Base-by-base conservation (phyloP, 2,329 filamentous ascomycete species). In the Clarireedia hainanense region DNA sequence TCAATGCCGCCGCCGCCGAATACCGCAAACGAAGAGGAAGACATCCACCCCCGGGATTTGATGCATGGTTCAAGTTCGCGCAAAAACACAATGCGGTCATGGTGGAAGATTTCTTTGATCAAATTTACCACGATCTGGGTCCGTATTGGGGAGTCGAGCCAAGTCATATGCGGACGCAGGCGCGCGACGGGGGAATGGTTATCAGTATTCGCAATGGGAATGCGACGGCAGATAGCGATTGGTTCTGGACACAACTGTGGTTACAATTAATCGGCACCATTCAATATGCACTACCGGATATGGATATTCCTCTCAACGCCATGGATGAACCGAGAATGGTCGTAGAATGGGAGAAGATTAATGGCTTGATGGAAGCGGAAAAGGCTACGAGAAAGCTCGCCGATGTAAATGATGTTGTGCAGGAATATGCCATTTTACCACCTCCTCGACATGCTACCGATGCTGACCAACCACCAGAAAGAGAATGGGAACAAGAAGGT, bases 261-360 rank as follows among this genome's bases (percentile, higher is more conserved):
- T 61, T 65, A 45, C 65, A 68, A 46, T 58, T 72, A 60, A 65
- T 68, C 2, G 37, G 63, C 49, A 70, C 43, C 61, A 78, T 83
- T 43, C 75, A 78, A 45, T 66, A 74, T 14, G 69, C 76, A 47
- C 67, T 86, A 20, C 83, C 83, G 2, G 82, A 86, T 61, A 78
- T 86, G 65, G 82, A 86, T 64, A 83, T 86, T 71, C 76, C 81
- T 10, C 77, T 85, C 69, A 86, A 86, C 67, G 75, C 77, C 50
- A 77, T 84, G 74, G 83, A 86, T 65, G 81, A 86, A 66, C 76
- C 83, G 12, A 74, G 83, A n/a, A 70, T 86, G 17, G 69, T 85
- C 30, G 78, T 81, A 0, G 75, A 79, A 6, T 82, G 76, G 71
- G 76, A 84, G 50, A 72, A 77, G 10, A 76, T 86, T 43, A 72